Evolutionary conservation across 2,329 filamentous ascomycete species (phyloP).

Genomic region (Botryotinia globosa): DNA sequence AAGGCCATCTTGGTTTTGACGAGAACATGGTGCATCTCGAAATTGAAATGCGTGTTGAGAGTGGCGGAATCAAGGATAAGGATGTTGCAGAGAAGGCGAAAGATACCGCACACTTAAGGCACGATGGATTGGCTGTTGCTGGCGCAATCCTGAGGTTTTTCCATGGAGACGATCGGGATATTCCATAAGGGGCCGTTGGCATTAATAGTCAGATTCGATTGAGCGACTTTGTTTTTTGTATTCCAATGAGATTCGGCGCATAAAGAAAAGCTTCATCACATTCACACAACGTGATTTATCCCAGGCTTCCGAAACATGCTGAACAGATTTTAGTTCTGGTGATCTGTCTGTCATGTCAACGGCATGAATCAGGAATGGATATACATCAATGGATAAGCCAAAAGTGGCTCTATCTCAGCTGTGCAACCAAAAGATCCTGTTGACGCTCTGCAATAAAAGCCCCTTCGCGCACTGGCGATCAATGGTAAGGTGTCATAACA

Average conservation of each 20-base stretch:
- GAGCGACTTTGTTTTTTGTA: neutral
- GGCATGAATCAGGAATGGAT: neutral
- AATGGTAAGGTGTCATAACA: neutral
- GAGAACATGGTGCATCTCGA: constrained; percentile 60
- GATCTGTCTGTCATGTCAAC: neutral
- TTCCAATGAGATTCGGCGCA: neutral
- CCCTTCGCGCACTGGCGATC: neutral
- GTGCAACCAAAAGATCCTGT: neutral
- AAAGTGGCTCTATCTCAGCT: neutral
- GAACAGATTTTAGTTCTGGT: neutral
- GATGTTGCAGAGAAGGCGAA: constrained; percentile 69
- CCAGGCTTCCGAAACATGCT: neutral
- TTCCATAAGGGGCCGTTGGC: neutral
- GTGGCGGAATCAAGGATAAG: constrained; percentile 70
- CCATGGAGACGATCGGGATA: constrained; percentile 25
- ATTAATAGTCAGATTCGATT: neutral
- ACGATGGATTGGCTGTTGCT: constrained; percentile 76
- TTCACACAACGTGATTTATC: neutral
- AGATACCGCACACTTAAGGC: constrained; percentile 59
- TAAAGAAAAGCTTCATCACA: neutral
- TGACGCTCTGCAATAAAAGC: neutral
- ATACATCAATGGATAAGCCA: neutral
- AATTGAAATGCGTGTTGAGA: constrained; percentile 62
- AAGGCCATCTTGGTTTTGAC: constrained; percentile 84
- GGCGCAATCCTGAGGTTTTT: constrained; percentile 73